Base-by-base conservation (phyloP, 2,329 filamentous ascomycete genomes). In the Penicillium sp. region DNA sequence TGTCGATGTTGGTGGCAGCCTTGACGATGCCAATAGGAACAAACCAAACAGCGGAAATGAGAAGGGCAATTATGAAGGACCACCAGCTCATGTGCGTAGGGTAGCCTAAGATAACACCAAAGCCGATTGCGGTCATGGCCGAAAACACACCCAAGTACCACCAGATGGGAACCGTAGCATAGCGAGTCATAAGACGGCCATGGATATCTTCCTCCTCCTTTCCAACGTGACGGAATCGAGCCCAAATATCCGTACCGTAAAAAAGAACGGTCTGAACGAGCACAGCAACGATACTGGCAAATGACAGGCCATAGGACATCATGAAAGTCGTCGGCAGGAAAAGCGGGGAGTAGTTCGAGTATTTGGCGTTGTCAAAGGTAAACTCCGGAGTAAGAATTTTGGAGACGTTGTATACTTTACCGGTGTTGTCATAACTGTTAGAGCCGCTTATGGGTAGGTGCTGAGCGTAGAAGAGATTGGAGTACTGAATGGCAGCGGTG, bases 1-100 rank as follows among this genome's bases (percentile, higher is more conserved):
- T 86, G 40, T 74, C 63, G 15, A 84, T 87, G 67, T 89, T 89
- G 78, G 71, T 88, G 4, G 88, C 89, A 5, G 87, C 89, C 67
- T 89, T 82, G 35, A 91, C 84, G 58, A 90, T 89, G 2, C 74
- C 74, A 27, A 71, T 63, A 9, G 88, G 88, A 13, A 90, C 73
- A 9, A 86, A 79, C 70, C 89, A 90, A 9, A 80, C 73, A 56
- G 85, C 83, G 0, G 87, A 84, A 57, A 91, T 86, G 51, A 81
- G 75, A 4, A 91, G 80, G 3, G 88, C 81, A 6, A 91, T 73
- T 45, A 91, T 71, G 64, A 90, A 90, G 0, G 85, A 84, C 88
- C 88, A 91, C 87, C 87, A 90, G 1, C 81, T 80, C 59, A 90
- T 76, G 60, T 89, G 86, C 3, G 89, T 90, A 0, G 85, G 83